These are phyloP conservation scores for Vanilla planifolia DNA, from an alignment of 106 monocot genomes.

Conservation along the genomic window DNA sequence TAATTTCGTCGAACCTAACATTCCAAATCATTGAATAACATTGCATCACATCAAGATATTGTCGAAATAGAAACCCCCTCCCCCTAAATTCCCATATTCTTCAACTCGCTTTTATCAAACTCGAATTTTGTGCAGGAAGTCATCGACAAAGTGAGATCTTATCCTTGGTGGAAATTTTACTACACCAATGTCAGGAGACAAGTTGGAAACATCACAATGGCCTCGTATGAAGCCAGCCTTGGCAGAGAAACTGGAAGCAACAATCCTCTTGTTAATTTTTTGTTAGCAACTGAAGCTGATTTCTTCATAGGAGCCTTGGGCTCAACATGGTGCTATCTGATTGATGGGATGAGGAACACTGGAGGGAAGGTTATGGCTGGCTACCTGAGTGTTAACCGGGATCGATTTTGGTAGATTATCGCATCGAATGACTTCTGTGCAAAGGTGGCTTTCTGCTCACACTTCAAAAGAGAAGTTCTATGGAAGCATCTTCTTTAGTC, in stretches of 20 bases:
- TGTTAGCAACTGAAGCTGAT: conserved; percentile 89
- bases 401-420: conserved; percentile 84
- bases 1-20: too few relatives aligned
- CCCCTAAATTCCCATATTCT: too few relatives aligned
- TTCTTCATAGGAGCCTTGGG: conserved; percentile 85
- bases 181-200: conserved; percentile 65
- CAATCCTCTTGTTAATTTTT: conserved; percentile 83
- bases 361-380: conserved; percentile 86
- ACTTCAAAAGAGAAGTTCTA: too few relatives aligned
- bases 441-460: too few relatives aligned
- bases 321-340: conserved; percentile 88
- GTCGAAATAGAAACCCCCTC: too few relatives aligned
- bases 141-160: conserved; percentile 44
- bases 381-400: conserved; percentile 82
- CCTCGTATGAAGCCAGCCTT: conserved; percentile 62
- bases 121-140: conserved; percentile 33
- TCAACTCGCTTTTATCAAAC: background rate
- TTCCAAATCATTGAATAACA: too few relatives aligned
- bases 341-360: conserved; percentile 87
- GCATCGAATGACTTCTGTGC: too few relatives aligned
- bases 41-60: too few relatives aligned
- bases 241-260: conserved; percentile 80
- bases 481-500: too few relatives aligned
- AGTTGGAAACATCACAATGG: conserved; percentile 63
- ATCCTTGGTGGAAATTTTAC: conserved; percentile 68